Conservation (phyloP, 2,329 filamentous ascomycete genomes). For the Trichoderma harzianum region DNA sequence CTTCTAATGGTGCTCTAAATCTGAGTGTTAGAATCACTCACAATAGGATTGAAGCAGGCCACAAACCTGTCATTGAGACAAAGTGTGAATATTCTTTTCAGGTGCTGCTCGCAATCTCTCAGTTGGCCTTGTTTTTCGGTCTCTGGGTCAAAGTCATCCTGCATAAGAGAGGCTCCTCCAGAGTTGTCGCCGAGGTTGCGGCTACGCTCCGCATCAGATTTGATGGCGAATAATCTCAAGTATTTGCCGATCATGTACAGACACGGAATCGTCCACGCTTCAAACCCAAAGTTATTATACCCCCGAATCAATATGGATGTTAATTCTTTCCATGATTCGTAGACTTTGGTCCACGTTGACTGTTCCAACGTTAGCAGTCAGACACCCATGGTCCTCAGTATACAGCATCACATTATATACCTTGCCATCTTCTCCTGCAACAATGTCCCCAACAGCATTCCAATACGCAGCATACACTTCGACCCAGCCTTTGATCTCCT, state of each 20-base stretch:
- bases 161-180: constrained; percentile 49
- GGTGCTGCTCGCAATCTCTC: constrained; percentile 83
- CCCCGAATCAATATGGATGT: constrained; percentile 73
- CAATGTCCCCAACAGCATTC: constrained; percentile 73
- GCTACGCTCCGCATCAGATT: constrained; percentile 70
- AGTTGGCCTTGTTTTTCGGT: constrained; percentile 77
- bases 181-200: constrained; percentile 36
- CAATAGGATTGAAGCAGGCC: background rate
- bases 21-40: background rate
- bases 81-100: constrained; percentile 88
- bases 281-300: constrained; percentile 72
- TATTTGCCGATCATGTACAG: constrained; percentile 86
- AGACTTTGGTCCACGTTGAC: constrained; percentile 77
- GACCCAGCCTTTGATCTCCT: constrained; percentile 76
- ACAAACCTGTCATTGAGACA: constrained; percentile 84
- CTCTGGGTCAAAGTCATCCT: constrained; percentile 79
- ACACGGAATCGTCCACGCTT: constrained; percentile 89
- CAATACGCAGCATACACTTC: constrained; percentile 83
- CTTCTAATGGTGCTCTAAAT: constrained; percentile 70
- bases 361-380: constrained; percentile 27
- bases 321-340: constrained; percentile 85
- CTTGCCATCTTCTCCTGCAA: constrained; percentile 48
- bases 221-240: constrained; percentile 82
- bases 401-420: constrained; percentile 25
- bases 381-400: background rate